Base-by-base conservation (phyloP, 805 yeast species). In the Pichia phayaonensis region DNA sequence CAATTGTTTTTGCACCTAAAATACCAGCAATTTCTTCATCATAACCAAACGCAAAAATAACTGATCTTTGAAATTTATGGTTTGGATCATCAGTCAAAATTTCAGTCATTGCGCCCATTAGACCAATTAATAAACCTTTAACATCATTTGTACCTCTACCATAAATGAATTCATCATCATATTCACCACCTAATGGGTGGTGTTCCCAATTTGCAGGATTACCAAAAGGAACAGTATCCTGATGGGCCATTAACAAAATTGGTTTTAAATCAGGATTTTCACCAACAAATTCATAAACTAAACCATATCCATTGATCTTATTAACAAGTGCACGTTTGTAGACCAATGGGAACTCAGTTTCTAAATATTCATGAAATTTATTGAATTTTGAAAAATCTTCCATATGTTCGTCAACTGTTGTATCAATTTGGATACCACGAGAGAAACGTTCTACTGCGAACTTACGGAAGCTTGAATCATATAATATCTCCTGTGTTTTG, bases 91-190 rank as follows among this genome's bases (percentile, higher is more conserved):
- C 72, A n/a, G 58, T 57, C 26, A 84, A 59, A 39, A 84, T 64
- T 45, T 68, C 63, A 59, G 83, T 87, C 34, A 81, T 64, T 2
- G 90, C 74, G 61, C 85, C 90, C 59, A 86, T 62, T 46, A 83
- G 74, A 2, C 81, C 86, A 52, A 84, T 70, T 45, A 89, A 69
- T 34, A 81, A 67, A 61, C 81, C 82, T 64, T 88, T 88, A 61
- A 89, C 82, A 64, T 89, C 96, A 44, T 75, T 66, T 2, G 86
- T 61, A 27, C 96, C 96, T 58, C 96, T 75, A 2, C 96, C 96
- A 76, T 81, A 86, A 8, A 88, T 59, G 40, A 61, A 66, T 31
- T 72, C 70, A 16, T 87, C 89, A 57, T 87, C 94, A 59, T 70
- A 86, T 18, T 60, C 61, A 12, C 85, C 89, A 23, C 72, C 63